phyloP scores from a whole-genome alignment of 2,329 filamentous ascomycete genomes.

The Beauveria bassiana region DNA sequence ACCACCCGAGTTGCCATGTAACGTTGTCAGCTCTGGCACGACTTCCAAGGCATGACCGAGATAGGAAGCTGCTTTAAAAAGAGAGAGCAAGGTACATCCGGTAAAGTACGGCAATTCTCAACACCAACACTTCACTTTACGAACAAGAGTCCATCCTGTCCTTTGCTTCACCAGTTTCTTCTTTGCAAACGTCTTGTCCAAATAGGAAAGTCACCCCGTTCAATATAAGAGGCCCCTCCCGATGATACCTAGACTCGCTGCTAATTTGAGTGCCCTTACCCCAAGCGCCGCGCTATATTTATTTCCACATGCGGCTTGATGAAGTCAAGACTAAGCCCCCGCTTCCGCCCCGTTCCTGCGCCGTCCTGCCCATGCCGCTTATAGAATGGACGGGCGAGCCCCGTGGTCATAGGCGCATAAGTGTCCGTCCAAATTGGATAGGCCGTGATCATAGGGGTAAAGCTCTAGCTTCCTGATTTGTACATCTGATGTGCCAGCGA shows the following conservation, averaged over 20 bases:
- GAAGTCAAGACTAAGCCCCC: background rate
- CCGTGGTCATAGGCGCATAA: background rate
- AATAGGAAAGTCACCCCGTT: too few relatives aligned
- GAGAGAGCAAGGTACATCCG: background rate
- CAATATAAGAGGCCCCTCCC: too few relatives aligned
- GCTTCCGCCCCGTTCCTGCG: background rate
- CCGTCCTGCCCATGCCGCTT: background rate
- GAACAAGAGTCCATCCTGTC: background rate
- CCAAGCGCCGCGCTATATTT: background rate
- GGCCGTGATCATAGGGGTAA: background rate
- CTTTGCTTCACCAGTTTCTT: too few relatives aligned
- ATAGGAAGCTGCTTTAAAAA: background rate
- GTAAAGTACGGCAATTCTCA: background rate
- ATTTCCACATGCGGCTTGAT: background rate
- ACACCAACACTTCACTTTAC: background rate
- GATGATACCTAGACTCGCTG: too few relatives aligned
- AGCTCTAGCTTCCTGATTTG: background rate
- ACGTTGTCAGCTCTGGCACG: slow-evolving; percentile 3
- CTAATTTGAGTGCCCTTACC: too few relatives aligned
- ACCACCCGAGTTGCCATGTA: background rate
- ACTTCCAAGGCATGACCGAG: background rate
- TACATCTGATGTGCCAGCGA: slow-evolving; percentile 2
- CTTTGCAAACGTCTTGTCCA: background rate
- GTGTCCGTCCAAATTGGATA: background rate
- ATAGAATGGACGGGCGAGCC: background rate